These are phyloP conservation scores for Pelargonium citronellum DNA, from an alignment of 441 rosid genomes.

Conservation along the genomic window DNA sequence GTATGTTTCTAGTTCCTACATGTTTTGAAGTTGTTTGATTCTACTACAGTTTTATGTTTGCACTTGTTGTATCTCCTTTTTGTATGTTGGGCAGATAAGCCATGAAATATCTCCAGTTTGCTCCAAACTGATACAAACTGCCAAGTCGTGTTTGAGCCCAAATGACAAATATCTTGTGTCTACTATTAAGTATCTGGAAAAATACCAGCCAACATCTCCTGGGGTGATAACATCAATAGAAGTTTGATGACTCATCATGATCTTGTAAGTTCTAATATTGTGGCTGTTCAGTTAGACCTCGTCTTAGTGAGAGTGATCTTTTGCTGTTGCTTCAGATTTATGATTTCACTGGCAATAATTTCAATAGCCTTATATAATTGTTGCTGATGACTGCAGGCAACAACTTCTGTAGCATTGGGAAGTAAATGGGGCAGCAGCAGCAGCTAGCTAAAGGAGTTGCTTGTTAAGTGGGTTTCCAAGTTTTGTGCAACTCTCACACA, in stretches of 20 bases:
- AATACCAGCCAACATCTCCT: slow-evolving; percentile 23
- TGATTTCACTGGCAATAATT: no score
- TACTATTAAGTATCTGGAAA: slow-evolving; percentile 41
- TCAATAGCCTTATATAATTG: no score
- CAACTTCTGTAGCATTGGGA: no score
- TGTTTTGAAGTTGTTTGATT: slow-evolving; percentile 11
- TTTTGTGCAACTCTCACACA: no score
- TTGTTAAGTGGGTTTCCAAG: no score
- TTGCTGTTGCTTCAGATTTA: no score
- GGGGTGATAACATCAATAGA: slow-evolving; percentile 12
- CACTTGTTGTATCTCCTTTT: background rate
- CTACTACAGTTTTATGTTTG: background rate
- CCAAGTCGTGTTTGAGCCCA: slow-evolving; percentile 41
- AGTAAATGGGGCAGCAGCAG: no score
- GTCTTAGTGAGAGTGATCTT: no score
- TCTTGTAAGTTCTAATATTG: background rate
- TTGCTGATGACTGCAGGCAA: no score
- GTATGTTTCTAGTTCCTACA: slow-evolving; percentile 32
- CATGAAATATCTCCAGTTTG: slow-evolving; percentile 40
- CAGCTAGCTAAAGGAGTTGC: no score
- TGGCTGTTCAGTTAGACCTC: no score
- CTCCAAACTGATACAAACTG: slow-evolving; percentile 61
- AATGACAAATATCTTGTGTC: slow-evolving; percentile 49
- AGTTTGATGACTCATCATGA: slow-evolving; percentile 10
- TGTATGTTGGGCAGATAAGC: slow-evolving; percentile 38